phyloP scores from a whole-genome alignment of 805 yeast species.

The Cyberlindnera xishuangbannaensis region DNA sequence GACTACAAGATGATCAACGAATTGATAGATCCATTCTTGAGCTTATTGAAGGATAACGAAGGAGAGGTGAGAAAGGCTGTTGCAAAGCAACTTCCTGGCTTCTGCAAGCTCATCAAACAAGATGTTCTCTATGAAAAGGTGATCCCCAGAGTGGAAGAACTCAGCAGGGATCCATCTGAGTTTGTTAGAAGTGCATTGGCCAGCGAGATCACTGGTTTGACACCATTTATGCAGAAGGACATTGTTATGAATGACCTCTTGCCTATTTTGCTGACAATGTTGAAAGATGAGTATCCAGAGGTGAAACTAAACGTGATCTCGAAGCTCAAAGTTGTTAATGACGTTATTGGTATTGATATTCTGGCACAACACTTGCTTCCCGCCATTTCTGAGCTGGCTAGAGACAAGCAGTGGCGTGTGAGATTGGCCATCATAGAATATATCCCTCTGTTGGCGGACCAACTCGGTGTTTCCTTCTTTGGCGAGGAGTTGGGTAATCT shows the following conservation, averaged over 20 bases:
- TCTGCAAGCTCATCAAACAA: conserved; percentile 48
- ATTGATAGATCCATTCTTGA: conserved; percentile 56
- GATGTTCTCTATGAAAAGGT: conserved; percentile 59
- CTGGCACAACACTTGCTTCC: conserved; percentile 86
- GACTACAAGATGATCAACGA: conserved; percentile 46
- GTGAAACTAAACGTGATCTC: conserved; percentile 93
- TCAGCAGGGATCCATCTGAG: conserved; percentile 89
- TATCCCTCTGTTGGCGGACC: conserved; percentile 90
- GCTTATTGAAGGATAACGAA: conserved; percentile 84
- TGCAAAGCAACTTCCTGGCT: conserved; percentile 83
- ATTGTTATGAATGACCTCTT: conserved; percentile 74
- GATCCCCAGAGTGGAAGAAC: conserved; percentile 74
- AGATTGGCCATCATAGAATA: conserved; percentile 95
- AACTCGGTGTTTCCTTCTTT: conserved; percentile 88
- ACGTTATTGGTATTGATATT: conserved; percentile 86
- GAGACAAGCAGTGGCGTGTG: conserved; percentile 97
- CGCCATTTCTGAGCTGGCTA: conserved; percentile 92
- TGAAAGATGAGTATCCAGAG: conserved; percentile 95
- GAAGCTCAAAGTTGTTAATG: conserved; percentile 85
- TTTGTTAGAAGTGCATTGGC: conserved; percentile 92
- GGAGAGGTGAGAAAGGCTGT: conserved; percentile 96
- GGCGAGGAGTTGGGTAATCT: conserved; percentile 86
- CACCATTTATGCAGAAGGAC: conserved; percentile 81
- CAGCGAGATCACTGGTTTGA: conserved; percentile 76
- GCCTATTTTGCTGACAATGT: conserved; percentile 88